phyloP scores from a whole-genome alignment of 108 stramenopile genomes.

The Fragilaria crotonensis region DNA sequence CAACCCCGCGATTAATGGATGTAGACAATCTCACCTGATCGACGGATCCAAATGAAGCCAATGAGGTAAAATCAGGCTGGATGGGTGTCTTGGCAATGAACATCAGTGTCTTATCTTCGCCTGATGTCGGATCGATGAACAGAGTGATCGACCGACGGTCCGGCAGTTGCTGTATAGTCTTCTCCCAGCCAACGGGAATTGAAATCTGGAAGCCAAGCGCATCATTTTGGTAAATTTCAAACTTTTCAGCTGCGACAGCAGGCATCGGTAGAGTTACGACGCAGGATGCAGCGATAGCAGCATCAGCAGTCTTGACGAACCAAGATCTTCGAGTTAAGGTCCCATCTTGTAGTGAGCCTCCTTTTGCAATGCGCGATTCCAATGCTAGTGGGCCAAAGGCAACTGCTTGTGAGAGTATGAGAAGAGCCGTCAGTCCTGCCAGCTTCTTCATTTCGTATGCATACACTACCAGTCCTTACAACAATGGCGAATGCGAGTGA shows the following conservation, averaged over 20 bases:
- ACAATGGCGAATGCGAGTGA: too few relatives aligned
- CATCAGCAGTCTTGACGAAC: background rate
- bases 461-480: too few relatives aligned
- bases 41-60: slow-evolving; percentile 61
- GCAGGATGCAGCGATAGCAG: background rate
- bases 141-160: slow-evolving; percentile 61
- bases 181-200: slow-evolving; percentile 47
- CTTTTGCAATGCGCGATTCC: too few relatives aligned
- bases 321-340: background rate
- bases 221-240: background rate
- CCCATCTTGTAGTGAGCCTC: too few relatives aligned
- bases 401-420: too few relatives aligned
- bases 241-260: background rate
- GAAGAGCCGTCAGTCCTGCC: too few relatives aligned
- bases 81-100: slow-evolving; percentile 80
- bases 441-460: too few relatives aligned
- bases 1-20: background rate
- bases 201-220: slow-evolving; percentile 33
- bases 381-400: too few relatives aligned
- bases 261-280: background rate
- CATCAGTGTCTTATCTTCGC: slow-evolving; percentile 27
- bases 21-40: slow-evolving; percentile 25
- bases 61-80: slow-evolving; percentile 68
- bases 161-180: slow-evolving; percentile 42
- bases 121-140: slow-evolving; percentile 36